Percentiles rank a stretch among this genome's conserved stretches.
Evolutionary conservation across 2,329 filamentous ascomycete genomes (phyloP).

Genomic region (Colletotrichum caudatum): DNA sequence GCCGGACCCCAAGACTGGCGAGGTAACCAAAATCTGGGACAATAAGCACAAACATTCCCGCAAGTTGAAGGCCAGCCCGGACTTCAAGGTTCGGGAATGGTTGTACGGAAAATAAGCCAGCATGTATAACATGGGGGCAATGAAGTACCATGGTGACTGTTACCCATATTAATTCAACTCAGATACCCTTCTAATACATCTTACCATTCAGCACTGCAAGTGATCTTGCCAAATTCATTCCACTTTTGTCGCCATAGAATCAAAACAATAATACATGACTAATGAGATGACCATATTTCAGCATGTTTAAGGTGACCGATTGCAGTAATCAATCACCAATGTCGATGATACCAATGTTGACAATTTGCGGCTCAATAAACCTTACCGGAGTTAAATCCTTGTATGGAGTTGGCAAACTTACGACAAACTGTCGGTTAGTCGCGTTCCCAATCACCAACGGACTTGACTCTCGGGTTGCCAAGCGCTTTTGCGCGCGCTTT

Average conservation of each 20-base stretch:
- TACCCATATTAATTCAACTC: accelerated
- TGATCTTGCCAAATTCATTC: neutral
- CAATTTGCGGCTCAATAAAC: neutral
- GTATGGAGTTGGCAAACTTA: too few species aligned
- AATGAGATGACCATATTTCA: neutral
- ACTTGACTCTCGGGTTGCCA: neutral
- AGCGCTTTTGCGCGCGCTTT: too few species aligned
- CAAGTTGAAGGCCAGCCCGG: conserved; percentile 1
- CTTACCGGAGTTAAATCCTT: neutral
- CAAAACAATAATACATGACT: accelerated
- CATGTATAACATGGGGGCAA: neutral
- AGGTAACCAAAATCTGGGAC: conserved; percentile 4
- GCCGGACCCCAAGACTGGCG: conserved; percentile 2
- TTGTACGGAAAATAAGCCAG: neutral
- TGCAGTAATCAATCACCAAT: neutral
- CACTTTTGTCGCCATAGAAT: neutral
- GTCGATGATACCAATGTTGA: too few species aligned
- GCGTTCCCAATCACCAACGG: neutral
- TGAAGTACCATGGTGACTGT: too few species aligned
- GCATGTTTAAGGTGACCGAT: neutral
- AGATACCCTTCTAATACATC: neutral
- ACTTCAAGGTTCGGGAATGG: conserved; percentile 15
- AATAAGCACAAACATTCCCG: conserved; percentile 9
- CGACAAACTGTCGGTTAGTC: too few species aligned
- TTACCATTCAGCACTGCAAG: neutral